Percentiles rank a stretch among this genome's conserved stretches.
These are phyloP conservation scores for Verticillium nubilum DNA, from an alignment of 2,329 filamentous ascomycete species.

Conservation along the genomic window DNA sequence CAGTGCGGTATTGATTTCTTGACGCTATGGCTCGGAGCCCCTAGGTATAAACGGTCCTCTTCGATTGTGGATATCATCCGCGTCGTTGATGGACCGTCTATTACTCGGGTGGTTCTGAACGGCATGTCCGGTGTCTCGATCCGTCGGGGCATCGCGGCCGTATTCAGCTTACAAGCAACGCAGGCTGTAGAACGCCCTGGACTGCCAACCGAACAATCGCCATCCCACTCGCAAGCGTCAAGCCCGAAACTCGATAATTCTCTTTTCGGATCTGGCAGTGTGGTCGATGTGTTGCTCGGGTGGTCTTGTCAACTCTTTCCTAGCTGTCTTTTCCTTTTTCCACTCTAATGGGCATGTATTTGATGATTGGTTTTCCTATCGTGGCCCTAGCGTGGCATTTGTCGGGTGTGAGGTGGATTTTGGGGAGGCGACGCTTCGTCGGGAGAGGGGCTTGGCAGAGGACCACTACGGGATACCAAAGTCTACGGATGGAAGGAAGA, in stretches of 20 bases:
- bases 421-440: constrained; percentile 25
- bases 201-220: neutral
- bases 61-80: neutral
- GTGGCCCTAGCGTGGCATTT: constrained; percentile 17
- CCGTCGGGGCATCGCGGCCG: constrained; percentile 21
- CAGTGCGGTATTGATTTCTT: constrained; percentile 15
- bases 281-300: constrained; percentile 28
- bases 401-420: constrained; percentile 22
- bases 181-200: neutral
- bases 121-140: constrained; percentile 31
- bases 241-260: neutral
- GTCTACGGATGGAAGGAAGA: neutral
- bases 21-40: constrained; percentile 27
- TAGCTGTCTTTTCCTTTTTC: constrained; percentile 15
- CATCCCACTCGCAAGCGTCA: neutral
- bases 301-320: constrained; percentile 3
- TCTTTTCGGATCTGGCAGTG: constrained; percentile 5
- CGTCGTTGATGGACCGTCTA: neutral
- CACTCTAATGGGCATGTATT: constrained; percentile 7
- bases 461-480: neutral
- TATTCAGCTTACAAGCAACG: constrained; percentile 1
- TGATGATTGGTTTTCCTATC: constrained; percentile 8
- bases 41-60: neutral
- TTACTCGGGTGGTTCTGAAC: constrained; percentile 19
- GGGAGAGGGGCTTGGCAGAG: neutral